Evolutionary conservation across 2,329 filamentous ascomycete species (phyloP), one percentile per base, ranked within the genome.

Genomic region (Berkeleyomyces basicola): DNA sequence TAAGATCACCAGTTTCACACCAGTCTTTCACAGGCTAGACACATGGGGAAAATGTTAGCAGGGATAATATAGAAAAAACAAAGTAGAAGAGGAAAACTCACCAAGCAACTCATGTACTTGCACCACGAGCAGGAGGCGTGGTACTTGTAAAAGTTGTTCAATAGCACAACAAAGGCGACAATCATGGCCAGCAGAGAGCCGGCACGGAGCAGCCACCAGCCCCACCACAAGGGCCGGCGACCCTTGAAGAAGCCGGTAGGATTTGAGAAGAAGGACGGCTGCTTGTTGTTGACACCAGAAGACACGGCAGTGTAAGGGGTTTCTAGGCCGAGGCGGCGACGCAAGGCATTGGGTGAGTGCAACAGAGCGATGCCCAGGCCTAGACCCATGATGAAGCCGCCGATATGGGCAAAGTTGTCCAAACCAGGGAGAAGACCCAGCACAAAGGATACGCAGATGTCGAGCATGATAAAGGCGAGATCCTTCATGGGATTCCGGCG

Each of bases 321-420:
- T 31, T 86, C 83, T 55, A 83, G 77, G 11, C 87, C 87, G 63
- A 91, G 87, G 53, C 86, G 83, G 64, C 85, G 79, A 42, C 90
- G 83, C 23, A 96, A 78, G 1, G 84, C 79, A 66, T 90, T 88
- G 1, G 93, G 93, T 3, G 91, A 96, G 70, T 92, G 90, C 65
- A 99, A 78, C 37, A 99, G 79, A 66, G 86, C 95, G 60, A 97
- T 79, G 10, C 93, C 93, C 0, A 96, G 81, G 0, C 86, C 86
- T 5, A 99, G 75, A 0, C 93, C 93, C 84, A 95, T 95, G 59
- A 95, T 74, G 72, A 97, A 96, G 1, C 93, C 93, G 62, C 93
- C 93, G 66, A 99, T 96, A 68, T 99, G 93, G 14, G 89, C 88
- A 73, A 97, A 99, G 73, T 99, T 99, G 77, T 99, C 93, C 57